phyloP scores from a whole-genome alignment of 805 yeast genomes.

The Wickerhamomyces rabaulensis region DNA sequence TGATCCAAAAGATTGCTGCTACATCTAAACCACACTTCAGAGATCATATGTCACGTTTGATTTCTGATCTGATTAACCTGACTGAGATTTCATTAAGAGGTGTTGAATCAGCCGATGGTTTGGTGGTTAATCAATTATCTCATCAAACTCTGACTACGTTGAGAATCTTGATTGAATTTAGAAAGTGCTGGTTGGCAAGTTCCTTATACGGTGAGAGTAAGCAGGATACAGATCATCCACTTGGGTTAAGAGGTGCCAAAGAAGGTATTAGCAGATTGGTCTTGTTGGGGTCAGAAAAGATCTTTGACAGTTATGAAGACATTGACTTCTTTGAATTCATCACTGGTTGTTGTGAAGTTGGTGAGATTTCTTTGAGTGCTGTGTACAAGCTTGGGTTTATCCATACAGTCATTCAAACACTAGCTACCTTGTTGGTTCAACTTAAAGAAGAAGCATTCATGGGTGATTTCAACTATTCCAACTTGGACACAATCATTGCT shows the following conservation, averaged over 20 bases:
- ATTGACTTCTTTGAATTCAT: constrained; percentile 50
- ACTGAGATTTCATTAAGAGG: constrained; percentile 66
- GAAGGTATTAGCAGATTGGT: constrained; percentile 29
- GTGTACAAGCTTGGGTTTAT: constrained; percentile 44
- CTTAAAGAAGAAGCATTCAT: constrained; percentile 24
- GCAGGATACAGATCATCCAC: neutral
- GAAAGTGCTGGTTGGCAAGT: constrained; percentile 9
- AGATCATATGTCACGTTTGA: constrained; percentile 25
- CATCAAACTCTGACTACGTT: constrained; percentile 57
- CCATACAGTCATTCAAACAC: constrained; percentile 47
- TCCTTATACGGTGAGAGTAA: neutral
- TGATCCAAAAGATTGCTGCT: constrained; percentile 22
- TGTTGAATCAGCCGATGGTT: constrained; percentile 27
- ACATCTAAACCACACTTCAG: constrained; percentile 26
- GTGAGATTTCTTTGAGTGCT: constrained; percentile 40
- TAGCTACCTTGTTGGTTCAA: constrained; percentile 19
- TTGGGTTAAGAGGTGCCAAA: constrained; percentile 5
- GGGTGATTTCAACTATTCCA: constrained; percentile 26
- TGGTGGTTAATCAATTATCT: constrained; percentile 53
- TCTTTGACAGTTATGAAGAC: constrained; percentile 33
- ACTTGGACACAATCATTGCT: constrained; percentile 26
- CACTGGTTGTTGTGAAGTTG: constrained; percentile 44
- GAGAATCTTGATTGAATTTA: constrained; percentile 41
- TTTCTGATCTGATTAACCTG: constrained; percentile 57
- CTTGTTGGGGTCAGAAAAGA: constrained; percentile 28